These are phyloP conservation scores for Lolium multiflorum DNA, from an alignment of 176 grass and related monocot genomes.

Conservation along the genomic window DNA sequence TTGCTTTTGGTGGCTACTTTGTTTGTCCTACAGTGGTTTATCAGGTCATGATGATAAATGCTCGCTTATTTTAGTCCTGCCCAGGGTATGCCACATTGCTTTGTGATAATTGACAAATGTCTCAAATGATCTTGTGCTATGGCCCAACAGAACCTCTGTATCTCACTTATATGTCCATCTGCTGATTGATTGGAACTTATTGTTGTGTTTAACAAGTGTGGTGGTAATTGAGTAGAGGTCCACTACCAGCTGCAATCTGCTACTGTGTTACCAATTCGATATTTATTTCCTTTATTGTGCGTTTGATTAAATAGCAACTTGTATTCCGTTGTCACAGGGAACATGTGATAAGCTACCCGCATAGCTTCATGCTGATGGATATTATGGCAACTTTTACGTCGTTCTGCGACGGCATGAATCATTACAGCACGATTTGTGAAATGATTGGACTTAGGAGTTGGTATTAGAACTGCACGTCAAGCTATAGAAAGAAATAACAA, in stretches of 20 bases:
- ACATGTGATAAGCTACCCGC: neutral
- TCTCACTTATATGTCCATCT: neutral
- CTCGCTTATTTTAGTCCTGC: too few relatives aligned
- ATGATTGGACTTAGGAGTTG: neutral
- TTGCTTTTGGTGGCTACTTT: neutral
- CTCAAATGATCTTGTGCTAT: neutral
- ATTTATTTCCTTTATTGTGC: neutral
- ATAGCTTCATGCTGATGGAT: neutral
- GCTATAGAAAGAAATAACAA: constrained; percentile 14
- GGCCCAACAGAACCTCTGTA: neutral
- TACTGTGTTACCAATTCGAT: neutral
- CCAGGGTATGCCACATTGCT: too few relatives aligned
- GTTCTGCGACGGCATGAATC: neutral
- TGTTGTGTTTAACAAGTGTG: neutral
- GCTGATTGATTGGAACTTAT: neutral
- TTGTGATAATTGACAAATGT: neutral
- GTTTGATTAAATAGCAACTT: constrained; percentile 8
- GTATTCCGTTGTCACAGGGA: neutral
- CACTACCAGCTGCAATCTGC: neutral
- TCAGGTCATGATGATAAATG: neutral
- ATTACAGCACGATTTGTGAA: neutral
- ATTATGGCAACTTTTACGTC: neutral
- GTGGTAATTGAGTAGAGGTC: neutral
- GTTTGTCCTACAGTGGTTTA: neutral
- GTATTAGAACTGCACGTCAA: neutral